Percentiles rank a stretch among this genome's conserved stretches.
phyloP scores from a whole-genome alignment of 331 rosid species.

The Malus hybrid region DNA sequence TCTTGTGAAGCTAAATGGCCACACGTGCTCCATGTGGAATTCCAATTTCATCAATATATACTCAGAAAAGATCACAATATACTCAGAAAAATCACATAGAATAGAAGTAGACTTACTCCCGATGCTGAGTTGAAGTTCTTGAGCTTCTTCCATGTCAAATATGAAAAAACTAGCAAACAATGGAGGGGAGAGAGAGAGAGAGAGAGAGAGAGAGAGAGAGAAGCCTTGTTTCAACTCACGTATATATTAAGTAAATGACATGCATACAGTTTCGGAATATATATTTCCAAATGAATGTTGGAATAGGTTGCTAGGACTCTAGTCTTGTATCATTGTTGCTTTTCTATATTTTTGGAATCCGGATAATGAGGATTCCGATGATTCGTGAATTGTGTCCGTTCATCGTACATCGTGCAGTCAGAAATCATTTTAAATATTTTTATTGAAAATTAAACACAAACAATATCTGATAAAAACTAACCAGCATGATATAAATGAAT shows the following conservation, averaged over 20 bases:
- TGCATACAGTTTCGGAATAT: not conserved
- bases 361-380: no score
- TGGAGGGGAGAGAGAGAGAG: not conserved
- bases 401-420: no score
- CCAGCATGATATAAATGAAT: no score
- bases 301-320: not conserved
- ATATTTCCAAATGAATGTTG: not conserved
- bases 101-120: conserved; percentile 20
- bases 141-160: conserved; percentile 29
- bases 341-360: not conserved
- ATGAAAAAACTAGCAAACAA: not conserved
- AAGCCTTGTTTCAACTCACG: not conserved
- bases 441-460: no score
- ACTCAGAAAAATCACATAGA: not conserved
- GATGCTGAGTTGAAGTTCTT: conserved; percentile 22
- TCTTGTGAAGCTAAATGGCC: no score
- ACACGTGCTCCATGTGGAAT: no score
- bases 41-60: no score
- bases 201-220: not conserved
- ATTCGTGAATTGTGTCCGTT: no score
- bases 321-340: not conserved
- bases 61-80: not conserved
- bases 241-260: not conserved
- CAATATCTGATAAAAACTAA: no score
- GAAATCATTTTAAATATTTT: no score